Base-by-base conservation (phyloP, 768 basidiomycete species). In the Phylloporus scabripes region DNA sequence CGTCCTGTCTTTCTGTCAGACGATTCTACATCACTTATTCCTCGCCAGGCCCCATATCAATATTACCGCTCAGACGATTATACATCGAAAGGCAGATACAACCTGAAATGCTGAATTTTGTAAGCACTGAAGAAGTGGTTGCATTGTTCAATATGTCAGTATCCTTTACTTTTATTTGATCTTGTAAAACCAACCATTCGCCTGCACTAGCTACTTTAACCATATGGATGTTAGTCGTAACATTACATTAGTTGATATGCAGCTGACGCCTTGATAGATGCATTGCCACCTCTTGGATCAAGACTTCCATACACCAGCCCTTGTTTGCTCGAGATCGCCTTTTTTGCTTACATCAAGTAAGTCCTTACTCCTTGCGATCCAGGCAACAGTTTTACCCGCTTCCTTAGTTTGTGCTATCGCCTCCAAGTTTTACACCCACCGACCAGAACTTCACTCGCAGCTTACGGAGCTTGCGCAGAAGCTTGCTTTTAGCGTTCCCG, bases 241-340 rank as follows among this genome's bases (percentile, higher is more conserved):
- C 39, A 34, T 46, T 43, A 48, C 33, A 12, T 51, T 49, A 29
- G 23, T 31, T 20, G 17, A 15, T 17, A 15, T 20, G 10, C 18
- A 40, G 49, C 37, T 64, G 49, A 56, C 45, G 54, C 40, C 20
- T 38, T 42, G 36, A 38, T 53, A 92, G 87, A 79, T 80, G 69
- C 90, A 92, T 55, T 82, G 83, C 48, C 84, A 85, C 47, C 70
- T 97, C 42, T 70, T 99, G 42, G 91, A 95, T 58, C 78, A 79
- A 36, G 80, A 87, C 42, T 93, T 95, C 67, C 96, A 98, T 67
- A 96, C 95, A 0, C 93, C 95, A 1, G 82, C 91, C 3, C 78
- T 96, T 32, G 90, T 97, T 14, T 94, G 94, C 61, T 92, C 90
- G 23, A 83, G 96, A 20, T 93, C 90, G 32, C 95, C 95, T 0